Evolutionary conservation across 2,329 filamentous ascomycete genomes (phyloP).

Genomic region (Pyricularia grisea): DNA sequence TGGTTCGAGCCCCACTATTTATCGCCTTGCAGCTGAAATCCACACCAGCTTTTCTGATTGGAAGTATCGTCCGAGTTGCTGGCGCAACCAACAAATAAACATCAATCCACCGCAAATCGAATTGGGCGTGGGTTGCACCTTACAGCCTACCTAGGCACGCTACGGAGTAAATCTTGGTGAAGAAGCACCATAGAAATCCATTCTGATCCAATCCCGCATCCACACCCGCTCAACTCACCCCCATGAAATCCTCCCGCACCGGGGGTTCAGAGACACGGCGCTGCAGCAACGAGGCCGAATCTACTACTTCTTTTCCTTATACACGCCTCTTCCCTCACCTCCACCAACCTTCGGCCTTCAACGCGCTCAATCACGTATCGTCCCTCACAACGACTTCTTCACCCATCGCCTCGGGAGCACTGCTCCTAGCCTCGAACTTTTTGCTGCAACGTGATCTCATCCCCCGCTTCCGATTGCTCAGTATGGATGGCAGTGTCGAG

Average conservation of each 20-base stretch:
- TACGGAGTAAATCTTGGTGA: not conserved
- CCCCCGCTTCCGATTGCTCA: constrained; percentile 3
- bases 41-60: not conserved
- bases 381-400: constrained; percentile 18
- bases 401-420: constrained; percentile 21
- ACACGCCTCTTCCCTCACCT: not conserved
- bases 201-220: not conserved
- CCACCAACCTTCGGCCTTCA: not conserved
- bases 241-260: not conserved
- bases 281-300: not conserved
- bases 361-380: not conserved
- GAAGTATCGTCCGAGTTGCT: not conserved
- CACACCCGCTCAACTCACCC: not conserved
- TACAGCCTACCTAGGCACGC: not conserved
- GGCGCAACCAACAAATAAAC: not conserved
- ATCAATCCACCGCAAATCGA: not conserved
- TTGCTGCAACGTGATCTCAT: constrained; percentile 14
- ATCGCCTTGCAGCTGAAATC: not conserved
- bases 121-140: not conserved
- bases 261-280: not conserved
- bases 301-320: not conserved
- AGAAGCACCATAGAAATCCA: not conserved
- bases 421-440: constrained; percentile 26
- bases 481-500: constrained; percentile 9
- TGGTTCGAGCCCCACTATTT: not conserved